phyloP scores from a whole-genome alignment of 2,329 filamentous ascomycete genomes.

The Fusarium coicis region DNA sequence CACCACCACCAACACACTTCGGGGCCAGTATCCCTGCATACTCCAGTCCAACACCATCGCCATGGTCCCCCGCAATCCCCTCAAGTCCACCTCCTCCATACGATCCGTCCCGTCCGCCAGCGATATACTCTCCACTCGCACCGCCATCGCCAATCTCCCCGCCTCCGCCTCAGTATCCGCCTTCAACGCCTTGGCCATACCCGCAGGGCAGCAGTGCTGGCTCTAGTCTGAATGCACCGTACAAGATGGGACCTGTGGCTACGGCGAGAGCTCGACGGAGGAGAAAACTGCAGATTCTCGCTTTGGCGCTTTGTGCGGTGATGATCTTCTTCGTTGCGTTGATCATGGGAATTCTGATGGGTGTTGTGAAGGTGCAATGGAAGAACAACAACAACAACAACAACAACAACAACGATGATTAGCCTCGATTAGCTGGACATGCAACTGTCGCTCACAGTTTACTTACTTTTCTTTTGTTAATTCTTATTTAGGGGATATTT shows the following conservation, averaged over 20 bases:
- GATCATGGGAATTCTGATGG: conserved; percentile 43
- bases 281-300: conserved; percentile 38
- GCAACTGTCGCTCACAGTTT: background rate
- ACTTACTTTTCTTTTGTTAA: background rate
- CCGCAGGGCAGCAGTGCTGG: conserved; percentile 29
- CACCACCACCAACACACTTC: conserved; percentile 16
- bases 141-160: conserved; percentile 16
- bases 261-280: conserved; percentile 34
- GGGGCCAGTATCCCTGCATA: conserved; percentile 20
- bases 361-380: conserved; percentile 41
- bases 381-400: conserved; percentile 6
- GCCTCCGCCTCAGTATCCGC: conserved; percentile 27
- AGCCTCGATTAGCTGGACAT: background rate
- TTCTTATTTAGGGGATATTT: background rate
- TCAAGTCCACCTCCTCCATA: conserved; percentile 45
- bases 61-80: conserved; percentile 35
- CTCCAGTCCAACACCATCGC: conserved; percentile 16
- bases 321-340: conserved; percentile 42
- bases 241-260: conserved; percentile 41
- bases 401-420: conserved; percentile 12
- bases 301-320: conserved; percentile 33
- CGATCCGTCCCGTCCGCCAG: conserved; percentile 41
- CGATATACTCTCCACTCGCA: conserved; percentile 40
- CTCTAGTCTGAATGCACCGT: conserved; percentile 25
- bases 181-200: conserved; percentile 34